Percentiles rank a stretch among this genome's conserved stretches.
These are phyloP conservation scores for Beta macrorhiza DNA, from an alignment of 179 eudicot genomes.

Conservation along the genomic window DNA sequence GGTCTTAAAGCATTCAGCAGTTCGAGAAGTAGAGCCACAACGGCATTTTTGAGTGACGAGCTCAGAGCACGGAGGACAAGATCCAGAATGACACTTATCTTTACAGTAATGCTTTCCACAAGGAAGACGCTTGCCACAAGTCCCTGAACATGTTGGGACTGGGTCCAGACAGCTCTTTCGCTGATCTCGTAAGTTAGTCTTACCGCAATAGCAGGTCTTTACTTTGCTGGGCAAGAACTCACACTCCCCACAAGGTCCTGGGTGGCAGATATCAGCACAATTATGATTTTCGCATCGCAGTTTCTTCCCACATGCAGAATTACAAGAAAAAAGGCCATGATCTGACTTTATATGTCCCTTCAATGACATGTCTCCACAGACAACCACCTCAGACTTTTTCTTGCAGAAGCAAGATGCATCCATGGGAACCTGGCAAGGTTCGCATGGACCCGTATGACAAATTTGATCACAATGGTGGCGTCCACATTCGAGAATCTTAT, in stretches of 20 bases:
- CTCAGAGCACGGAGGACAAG: conserved; percentile 66
- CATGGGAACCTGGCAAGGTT: conserved; percentile 57
- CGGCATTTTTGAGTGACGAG: conserved; percentile 77
- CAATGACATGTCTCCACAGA: conserved; percentile 81
- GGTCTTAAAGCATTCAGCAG: conserved; percentile 71
- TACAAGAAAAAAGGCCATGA: conserved; percentile 75
- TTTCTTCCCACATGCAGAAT: conserved; percentile 53
- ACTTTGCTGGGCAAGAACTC: conserved; percentile 64
- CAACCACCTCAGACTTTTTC: conserved; percentile 69
- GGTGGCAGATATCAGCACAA: conserved; percentile 74
- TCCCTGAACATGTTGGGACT: conserved; percentile 69
- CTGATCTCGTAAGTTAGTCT: conserved; percentile 51
- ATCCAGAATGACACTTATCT: conserved; percentile 70
- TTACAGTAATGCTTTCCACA: conserved; percentile 72
- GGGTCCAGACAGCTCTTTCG: conserved; percentile 77
- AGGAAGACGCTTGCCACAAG: conserved; percentile 67
- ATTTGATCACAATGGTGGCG: conserved; percentile 65
- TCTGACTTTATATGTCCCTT: conserved; percentile 69
- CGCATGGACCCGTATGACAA: conserved; percentile 87
- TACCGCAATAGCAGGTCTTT: conserved; percentile 84
- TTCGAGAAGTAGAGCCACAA: conserved; percentile 77
- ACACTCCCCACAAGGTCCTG: conserved; percentile 92
- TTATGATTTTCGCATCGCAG: conserved; percentile 71
- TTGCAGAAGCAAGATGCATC: conserved; percentile 84
- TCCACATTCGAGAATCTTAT: conserved; percentile 68